These are phyloP conservation scores for Phtheirospermum japonicum DNA, from an alignment of 257 asterid species.

Conservation along the genomic window DNA sequence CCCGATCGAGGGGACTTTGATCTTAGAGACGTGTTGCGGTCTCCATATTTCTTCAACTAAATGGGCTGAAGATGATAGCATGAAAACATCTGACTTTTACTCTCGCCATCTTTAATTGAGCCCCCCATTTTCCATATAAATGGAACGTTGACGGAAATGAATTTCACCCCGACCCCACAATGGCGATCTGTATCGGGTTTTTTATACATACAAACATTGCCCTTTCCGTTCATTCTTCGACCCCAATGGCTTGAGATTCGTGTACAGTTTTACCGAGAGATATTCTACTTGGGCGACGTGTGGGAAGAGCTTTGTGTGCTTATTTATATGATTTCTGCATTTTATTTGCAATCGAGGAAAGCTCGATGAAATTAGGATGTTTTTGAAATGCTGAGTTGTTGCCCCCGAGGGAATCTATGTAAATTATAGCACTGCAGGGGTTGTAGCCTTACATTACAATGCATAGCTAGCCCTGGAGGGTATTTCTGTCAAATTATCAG, in stretches of 20 bases:
- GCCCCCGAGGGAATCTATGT: slow-evolving; percentile 11
- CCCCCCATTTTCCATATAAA: slow-evolving; percentile 17
- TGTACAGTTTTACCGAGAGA: slow-evolving; percentile 35
- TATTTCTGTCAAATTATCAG: slow-evolving; percentile 9
- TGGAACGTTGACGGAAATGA: slow-evolving; percentile 7
- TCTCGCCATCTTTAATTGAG: neutral
- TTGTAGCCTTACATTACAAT: neutral
- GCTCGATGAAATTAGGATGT: neutral
- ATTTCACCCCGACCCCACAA: slow-evolving; percentile 16
- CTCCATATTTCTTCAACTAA: slow-evolving; percentile 94
- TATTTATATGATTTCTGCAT: slow-evolving; percentile 2
- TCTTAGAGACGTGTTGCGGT: slow-evolving; percentile 68
- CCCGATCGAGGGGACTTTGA: slow-evolving; percentile 90
- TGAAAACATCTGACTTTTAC: neutral
- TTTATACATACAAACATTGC: slow-evolving; percentile 24
- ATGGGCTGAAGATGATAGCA: neutral
- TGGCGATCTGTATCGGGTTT: slow-evolving; percentile 16
- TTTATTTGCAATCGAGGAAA: neutral
- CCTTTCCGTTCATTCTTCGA: slow-evolving; percentile 23
- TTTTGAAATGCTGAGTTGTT: neutral
- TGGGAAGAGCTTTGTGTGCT: neutral
- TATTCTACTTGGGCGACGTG: neutral
- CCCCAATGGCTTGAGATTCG: slow-evolving; percentile 22
- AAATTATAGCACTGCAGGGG: neutral
- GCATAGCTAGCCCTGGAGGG: neutral